Evolutionary conservation across 257 asterid species (phyloP).

Genomic region (Capsicum chinense): DNA sequence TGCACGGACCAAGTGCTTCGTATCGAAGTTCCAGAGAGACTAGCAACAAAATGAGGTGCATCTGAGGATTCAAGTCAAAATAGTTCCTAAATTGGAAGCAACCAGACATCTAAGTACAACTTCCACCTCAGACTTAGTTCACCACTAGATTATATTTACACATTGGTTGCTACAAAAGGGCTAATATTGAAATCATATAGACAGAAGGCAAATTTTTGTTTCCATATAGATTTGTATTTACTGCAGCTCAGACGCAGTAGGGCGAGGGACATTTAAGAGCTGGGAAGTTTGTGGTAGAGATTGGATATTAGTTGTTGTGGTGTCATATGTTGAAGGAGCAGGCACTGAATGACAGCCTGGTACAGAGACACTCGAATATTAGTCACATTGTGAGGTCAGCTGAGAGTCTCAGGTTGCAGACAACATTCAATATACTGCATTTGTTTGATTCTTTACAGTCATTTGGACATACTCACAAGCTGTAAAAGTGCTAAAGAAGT

Average conservation of each 20-base stretch:
- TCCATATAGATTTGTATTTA: background rate
- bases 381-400: constrained; percentile 5
- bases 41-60: constrained; percentile 3
- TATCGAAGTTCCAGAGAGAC: constrained; percentile 5
- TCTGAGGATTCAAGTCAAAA: constrained; percentile 7
- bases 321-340: constrained; percentile 5
- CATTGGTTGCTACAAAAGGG: constrained; percentile 3
- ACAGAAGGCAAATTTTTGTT: background rate
- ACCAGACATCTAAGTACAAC: constrained; percentile 18
- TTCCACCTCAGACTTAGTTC: constrained; percentile 1
- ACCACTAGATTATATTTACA: background rate
- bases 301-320: background rate
- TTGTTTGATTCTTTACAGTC: background rate
- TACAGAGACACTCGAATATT: constrained; percentile 2
- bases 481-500: background rate
- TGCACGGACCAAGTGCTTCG: background rate
- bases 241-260: background rate
- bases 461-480: constrained; percentile 17
- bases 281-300: background rate
- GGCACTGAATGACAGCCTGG: constrained; percentile 21
- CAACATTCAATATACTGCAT: constrained; percentile 16
- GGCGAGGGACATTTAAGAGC: background rate
- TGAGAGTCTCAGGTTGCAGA: constrained; percentile 9
- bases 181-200: background rate
- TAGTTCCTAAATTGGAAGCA: background rate